Percentiles rank a stretch among this genome's conserved stretches.
Evolutionary conservation across 441 rosid genomes (phyloP).

Genomic region (Melianthus villosus): DNA sequence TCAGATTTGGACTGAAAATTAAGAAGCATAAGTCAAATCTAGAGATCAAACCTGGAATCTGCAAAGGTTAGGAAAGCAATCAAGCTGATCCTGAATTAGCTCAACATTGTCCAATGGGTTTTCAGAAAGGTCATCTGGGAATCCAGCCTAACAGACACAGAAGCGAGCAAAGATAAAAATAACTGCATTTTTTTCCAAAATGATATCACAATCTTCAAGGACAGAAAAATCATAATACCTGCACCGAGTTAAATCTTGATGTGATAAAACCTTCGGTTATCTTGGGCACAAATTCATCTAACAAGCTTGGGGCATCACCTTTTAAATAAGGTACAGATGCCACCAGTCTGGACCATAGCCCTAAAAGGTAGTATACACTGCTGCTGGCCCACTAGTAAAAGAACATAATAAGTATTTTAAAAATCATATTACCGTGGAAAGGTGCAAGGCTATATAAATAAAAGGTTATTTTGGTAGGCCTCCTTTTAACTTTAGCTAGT

Average conservation of each 20-base stretch:
- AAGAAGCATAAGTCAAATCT: not conserved
- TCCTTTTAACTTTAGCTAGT: not conserved
- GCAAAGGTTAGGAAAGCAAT: constrained; percentile 91
- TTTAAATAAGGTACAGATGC: constrained; percentile 82
- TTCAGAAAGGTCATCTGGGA: constrained; percentile 65
- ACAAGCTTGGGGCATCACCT: constrained; percentile 95
- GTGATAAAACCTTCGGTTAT: constrained; percentile 89
- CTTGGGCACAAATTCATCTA: constrained; percentile 95
- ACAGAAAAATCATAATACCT: constrained; percentile 28
- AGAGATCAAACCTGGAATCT: constrained; percentile 74
- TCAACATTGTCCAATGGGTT: constrained; percentile 95
- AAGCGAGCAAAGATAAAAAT: constrained; percentile 1
- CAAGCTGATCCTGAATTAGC: constrained; percentile 96
- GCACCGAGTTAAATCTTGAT: constrained; percentile 87
- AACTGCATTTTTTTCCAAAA: not conserved
- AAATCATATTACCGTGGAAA: too few species aligned
- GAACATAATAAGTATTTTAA: too few species aligned
- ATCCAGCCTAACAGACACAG: constrained; percentile 38
- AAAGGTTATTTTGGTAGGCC: not conserved
- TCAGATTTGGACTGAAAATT: constrained; percentile 1
- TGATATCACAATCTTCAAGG: not conserved
- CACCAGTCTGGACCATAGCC: constrained; percentile 95
- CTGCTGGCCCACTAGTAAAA: constrained; percentile 97
- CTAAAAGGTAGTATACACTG: constrained; percentile 91
- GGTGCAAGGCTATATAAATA: too few species aligned